Conservation (phyloP, 495 filamentous ascomycete species). For the Aspergillus cavernicola region DNA sequence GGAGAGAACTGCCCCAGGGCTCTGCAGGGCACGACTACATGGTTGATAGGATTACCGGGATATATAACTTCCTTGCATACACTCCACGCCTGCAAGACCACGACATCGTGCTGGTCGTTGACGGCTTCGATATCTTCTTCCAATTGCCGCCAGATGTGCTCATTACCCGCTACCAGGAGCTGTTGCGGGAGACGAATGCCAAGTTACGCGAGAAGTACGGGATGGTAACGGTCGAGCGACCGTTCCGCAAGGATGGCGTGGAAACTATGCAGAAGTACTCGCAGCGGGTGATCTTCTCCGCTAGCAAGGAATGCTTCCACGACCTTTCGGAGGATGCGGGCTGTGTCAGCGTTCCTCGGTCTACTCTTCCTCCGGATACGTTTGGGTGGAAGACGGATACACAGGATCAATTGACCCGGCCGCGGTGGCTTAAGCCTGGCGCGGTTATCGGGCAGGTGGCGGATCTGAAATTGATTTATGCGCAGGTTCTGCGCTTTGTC, state of each 20-base stretch:
- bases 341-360: slow-evolving; percentile 53
- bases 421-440: slow-evolving; percentile 50
- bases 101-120: slow-evolving; percentile 60
- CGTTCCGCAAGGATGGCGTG: slow-evolving; percentile 17
- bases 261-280: slow-evolving; percentile 46
- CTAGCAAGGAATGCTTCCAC: slow-evolving; percentile 55
- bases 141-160: slow-evolving; percentile 58
- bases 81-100: slow-evolving; percentile 46
- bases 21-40: slow-evolving; percentile 31
- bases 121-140: slow-evolving; percentile 57
- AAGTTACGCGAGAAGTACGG: slow-evolving; percentile 48
- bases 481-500: slow-evolving; percentile 41
- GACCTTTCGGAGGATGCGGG: slow-evolving; percentile 43
- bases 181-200: slow-evolving; percentile 47
- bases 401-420: slow-evolving; percentile 40
- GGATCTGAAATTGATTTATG: slow-evolving; percentile 50
- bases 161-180: slow-evolving; percentile 51
- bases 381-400: slow-evolving; percentile 55
- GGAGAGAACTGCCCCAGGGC: slow-evolving; percentile 27
- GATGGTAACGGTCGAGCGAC: slow-evolving; percentile 28
- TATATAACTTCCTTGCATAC: slow-evolving; percentile 51
- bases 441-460: slow-evolving; percentile 50
- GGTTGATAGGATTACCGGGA: slow-evolving; percentile 46
- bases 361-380: slow-evolving; percentile 52
- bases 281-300: slow-evolving; percentile 57